A percentile compares a stretch with the other conserved stretches of the same genome.
phyloP scores from a whole-genome alignment of 192 early-diverging fungal species.

The Umbelopsis sp. region DNA sequence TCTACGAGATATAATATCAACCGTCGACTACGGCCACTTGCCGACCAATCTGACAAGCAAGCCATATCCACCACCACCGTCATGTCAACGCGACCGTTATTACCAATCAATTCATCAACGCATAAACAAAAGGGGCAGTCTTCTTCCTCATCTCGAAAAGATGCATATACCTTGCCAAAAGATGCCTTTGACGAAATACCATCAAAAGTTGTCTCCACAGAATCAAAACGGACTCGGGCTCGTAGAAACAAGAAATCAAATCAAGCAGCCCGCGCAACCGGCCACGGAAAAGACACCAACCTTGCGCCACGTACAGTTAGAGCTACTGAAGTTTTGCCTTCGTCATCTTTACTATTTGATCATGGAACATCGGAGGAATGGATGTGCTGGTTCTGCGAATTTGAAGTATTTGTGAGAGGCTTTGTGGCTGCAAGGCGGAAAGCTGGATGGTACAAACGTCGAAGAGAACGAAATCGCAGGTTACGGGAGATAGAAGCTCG shows the following conservation, averaged over 20 bases:
- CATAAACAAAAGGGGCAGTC: neutral
- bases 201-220: neutral
- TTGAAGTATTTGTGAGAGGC: constrained; percentile 6
- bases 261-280: neutral
- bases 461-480: constrained; percentile 1
- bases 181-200: neutral
- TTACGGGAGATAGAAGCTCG: constrained; percentile 15
- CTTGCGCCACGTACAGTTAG: neutral
- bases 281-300: neutral
- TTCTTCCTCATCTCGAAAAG: neutral
- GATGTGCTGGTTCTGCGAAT: constrained; percentile 15
- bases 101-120: neutral
- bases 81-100: neutral
- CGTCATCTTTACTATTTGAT: neutral
- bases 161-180: neutral
- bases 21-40: neutral
- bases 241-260: neutral
- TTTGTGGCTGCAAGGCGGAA: constrained; percentile 9
- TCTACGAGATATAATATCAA: neutral
- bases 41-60: neutral
- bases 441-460: constrained; percentile 8
- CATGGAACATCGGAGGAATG: constrained; percentile 12
- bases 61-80: neutral
- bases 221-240: neutral
- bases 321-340: neutral